A percentile compares a stretch with the other conserved stretches of the same genome.
Evolutionary conservation across 768 basidiomycete genomes (phyloP).

Genomic region (Amanita molliuscula): DNA sequence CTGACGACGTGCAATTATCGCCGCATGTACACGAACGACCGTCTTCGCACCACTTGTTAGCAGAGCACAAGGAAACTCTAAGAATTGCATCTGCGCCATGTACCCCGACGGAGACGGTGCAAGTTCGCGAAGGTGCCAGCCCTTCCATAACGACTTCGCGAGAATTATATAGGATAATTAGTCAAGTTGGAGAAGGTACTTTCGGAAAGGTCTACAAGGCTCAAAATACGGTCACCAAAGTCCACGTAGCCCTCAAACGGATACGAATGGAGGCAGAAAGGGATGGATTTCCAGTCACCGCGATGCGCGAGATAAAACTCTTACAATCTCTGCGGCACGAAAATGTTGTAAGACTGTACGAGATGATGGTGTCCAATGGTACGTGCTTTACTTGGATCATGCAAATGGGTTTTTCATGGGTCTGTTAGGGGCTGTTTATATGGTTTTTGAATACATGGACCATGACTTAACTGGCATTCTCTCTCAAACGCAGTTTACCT

Average conservation of each 20-base stretch:
- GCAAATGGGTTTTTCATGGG: slow-evolving; percentile 6
- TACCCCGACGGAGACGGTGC: slow-evolving; percentile 2
- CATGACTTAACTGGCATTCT: slow-evolving; percentile 94
- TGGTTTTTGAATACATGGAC: slow-evolving; percentile 99
- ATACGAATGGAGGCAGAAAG: slow-evolving; percentile 97
- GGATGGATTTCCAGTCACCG: slow-evolving; percentile 98
- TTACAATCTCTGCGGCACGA: slow-evolving; percentile 83
- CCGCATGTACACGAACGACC: background rate
- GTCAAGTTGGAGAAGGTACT: slow-evolving; percentile 96
- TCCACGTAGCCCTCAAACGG: slow-evolving; percentile 84
- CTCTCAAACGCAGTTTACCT: slow-evolving; percentile 80
- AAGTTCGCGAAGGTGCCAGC: slow-evolving; percentile 6
- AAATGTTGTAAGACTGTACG: slow-evolving; percentile 83
- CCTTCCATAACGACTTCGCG: slow-evolving; percentile 17
- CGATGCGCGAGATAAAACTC: slow-evolving; percentile 98
- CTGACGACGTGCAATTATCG: background rate
- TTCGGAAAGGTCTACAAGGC: slow-evolving; percentile 99
- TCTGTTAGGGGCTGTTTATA: slow-evolving; percentile 79
- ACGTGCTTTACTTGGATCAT: slow-evolving; percentile 11
- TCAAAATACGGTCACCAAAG: slow-evolving; percentile 64
- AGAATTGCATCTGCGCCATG: background rate
- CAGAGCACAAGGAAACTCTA: background rate
- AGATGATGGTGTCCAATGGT: slow-evolving; percentile 99
- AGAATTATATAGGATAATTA: slow-evolving; percentile 78
- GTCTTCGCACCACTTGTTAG: background rate